A percentile compares a stretch with the other conserved stretches of the same genome.
Conservation (phyloP, 306 rosid genomes). For the Ceratonia siliqua region DNA sequence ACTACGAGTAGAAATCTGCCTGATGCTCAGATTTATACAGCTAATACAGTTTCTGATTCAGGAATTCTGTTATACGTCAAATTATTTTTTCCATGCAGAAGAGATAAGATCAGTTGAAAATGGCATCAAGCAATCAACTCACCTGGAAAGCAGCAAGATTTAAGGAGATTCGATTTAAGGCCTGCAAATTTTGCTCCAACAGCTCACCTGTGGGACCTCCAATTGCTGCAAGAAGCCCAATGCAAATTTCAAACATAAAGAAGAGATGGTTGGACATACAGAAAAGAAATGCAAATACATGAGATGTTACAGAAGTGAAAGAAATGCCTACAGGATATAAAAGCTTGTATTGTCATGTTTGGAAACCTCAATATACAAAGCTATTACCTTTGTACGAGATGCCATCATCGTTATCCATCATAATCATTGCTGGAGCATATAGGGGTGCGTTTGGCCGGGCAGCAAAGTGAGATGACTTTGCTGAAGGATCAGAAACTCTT, state of each 20-base stretch:
- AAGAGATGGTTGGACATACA: background rate
- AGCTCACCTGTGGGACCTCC: conserved; percentile 32
- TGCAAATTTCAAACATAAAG: background rate
- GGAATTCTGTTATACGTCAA: background rate
- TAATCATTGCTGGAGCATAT: conserved; percentile 48
- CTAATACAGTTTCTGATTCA: background rate
- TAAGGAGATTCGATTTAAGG: conserved; percentile 31
- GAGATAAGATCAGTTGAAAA: background rate
- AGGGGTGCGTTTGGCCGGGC: conserved; percentile 51
- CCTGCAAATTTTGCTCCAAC: conserved; percentile 32
- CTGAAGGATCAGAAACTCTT: conserved; percentile 53
- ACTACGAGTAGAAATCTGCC: background rate
- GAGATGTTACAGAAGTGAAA: background rate
- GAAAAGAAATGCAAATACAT: background rate
- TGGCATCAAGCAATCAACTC: background rate
- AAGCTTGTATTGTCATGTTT: background rate
- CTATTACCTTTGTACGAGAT: conserved; percentile 49
- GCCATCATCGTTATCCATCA: conserved; percentile 58
- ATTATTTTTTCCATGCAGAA: background rate
- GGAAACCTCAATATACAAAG: background rate
- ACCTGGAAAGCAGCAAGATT: conserved; percentile 33
- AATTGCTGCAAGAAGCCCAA: conserved; percentile 31
- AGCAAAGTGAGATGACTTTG: conserved; percentile 53
- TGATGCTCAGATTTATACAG: background rate
- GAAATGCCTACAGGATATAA: background rate